These are phyloP conservation scores for Camillea tinctor DNA, from an alignment of 2,329 filamentous ascomycete species.

Conservation along the genomic window DNA sequence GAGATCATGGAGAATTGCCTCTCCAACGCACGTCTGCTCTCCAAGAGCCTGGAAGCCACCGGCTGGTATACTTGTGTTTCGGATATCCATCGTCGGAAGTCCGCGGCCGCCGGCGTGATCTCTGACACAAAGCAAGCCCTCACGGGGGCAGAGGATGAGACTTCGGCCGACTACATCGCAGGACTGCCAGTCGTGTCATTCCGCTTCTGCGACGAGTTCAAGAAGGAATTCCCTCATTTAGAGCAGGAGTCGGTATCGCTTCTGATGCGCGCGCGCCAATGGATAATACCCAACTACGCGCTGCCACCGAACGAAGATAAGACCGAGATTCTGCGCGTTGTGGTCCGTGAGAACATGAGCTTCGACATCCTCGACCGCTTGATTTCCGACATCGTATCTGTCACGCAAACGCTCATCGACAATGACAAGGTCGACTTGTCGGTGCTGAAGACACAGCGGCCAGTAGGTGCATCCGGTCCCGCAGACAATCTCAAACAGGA, in stretches of 20 bases:
- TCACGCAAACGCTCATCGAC: slow-evolving; percentile 61
- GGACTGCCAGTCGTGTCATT: slow-evolving; percentile 70
- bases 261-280: slow-evolving; percentile 63
- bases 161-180: slow-evolving; percentile 59
- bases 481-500: not conserved
- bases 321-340: slow-evolving; percentile 66
- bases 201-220: slow-evolving; percentile 60
- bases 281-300: slow-evolving; percentile 71
- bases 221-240: slow-evolving; percentile 58
- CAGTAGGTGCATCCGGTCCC: not conserved
- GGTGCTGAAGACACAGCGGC: slow-evolving; percentile 38
- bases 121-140: slow-evolving; percentile 36
- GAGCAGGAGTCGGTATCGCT: slow-evolving; percentile 64
- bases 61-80: slow-evolving; percentile 65
- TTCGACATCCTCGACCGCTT: slow-evolving; percentile 65
- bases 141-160: slow-evolving; percentile 44
- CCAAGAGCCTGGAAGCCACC: slow-evolving; percentile 61
- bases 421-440: slow-evolving; percentile 51
- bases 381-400: slow-evolving; percentile 57
- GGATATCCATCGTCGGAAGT: slow-evolving; percentile 61
- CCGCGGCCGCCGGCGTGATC: slow-evolving; percentile 35
- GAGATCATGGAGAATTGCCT: slow-evolving; percentile 66
- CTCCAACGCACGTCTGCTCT: slow-evolving; percentile 62
- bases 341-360: slow-evolving; percentile 66
- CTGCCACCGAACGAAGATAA: slow-evolving; percentile 61